phyloP scores from a whole-genome alignment of 352 stramenopile species.

The Peronosclerospora sorghi region DNA sequence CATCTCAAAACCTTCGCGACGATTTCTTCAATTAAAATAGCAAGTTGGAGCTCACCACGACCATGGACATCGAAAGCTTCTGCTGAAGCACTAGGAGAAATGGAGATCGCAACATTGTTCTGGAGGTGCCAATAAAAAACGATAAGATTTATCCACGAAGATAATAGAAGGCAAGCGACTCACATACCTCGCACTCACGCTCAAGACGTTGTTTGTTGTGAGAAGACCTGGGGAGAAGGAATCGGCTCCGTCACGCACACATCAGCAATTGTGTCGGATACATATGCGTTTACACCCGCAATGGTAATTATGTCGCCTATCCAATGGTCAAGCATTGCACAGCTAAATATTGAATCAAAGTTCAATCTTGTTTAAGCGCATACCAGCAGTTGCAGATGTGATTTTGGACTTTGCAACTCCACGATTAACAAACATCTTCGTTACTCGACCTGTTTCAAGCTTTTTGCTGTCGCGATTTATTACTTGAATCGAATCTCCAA shows the following conservation, averaged over 20 bases:
- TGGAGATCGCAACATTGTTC: constrained; percentile 96
- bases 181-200: constrained; percentile 83
- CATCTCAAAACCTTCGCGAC: constrained; percentile 97
- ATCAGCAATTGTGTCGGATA: constrained; percentile 86
- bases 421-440: constrained; percentile 83
- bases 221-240: constrained; percentile 84
- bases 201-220: constrained; percentile 90
- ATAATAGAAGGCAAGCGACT: not conserved
- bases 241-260: constrained; percentile 72
- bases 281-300: constrained; percentile 85
- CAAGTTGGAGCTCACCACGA: constrained; percentile 94
- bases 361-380: not conserved
- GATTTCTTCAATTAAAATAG: constrained; percentile 98
- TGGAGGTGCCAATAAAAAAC: constrained; percentile 18
- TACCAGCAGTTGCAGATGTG: constrained; percentile 71
- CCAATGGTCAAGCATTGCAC: constrained; percentile 1
- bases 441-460: constrained; percentile 67
- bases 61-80: constrained; percentile 93
- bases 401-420: constrained; percentile 80
- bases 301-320: constrained; percentile 96
- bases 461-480: constrained; percentile 81
- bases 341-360: not conserved
- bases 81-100: constrained; percentile 76
- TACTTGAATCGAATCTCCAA: constrained; percentile 84
- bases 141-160: not conserved